A percentile compares a stretch with the other conserved stretches of the same genome.
These are phyloP conservation scores for Fusarium virguliforme DNA, from an alignment of 2,329 filamentous ascomycete genomes.

Conservation along the genomic window DNA sequence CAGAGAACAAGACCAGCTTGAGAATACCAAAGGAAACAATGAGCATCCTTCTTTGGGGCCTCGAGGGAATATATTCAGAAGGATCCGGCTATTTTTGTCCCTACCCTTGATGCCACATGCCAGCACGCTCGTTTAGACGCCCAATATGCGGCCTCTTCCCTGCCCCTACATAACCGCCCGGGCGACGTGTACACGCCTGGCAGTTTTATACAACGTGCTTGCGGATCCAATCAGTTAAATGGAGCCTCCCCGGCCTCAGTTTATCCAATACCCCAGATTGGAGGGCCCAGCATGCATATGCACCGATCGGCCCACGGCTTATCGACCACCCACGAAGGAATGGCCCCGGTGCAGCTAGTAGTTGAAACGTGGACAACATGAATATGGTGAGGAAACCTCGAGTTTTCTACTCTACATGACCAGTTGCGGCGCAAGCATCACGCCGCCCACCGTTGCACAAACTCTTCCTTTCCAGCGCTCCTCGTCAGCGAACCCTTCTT, in stretches of 20 bases:
- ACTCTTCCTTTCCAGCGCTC: constrained; percentile 66
- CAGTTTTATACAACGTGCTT: neutral
- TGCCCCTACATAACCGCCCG: constrained; percentile 1
- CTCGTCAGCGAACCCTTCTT: constrained; percentile 55
- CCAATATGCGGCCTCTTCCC: constrained; percentile 4
- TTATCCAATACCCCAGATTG: constrained; percentile 10
- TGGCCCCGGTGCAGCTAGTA: neutral
- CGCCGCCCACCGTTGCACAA: constrained; percentile 58
- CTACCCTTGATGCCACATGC: constrained; percentile 2
- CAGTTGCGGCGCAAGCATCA: neutral
- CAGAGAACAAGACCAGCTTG: neutral
- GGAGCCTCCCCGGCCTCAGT: neutral
- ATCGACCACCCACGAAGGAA: neutral
- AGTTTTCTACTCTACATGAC: neutral
- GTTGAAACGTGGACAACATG: neutral
- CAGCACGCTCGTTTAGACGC: neutral
- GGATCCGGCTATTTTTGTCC: neutral
- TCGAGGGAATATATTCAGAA: neutral
- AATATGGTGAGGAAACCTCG: too few relatives aligned
- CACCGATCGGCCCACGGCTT: neutral
- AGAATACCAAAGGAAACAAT: neutral
- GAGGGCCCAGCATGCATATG: neutral
- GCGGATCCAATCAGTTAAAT: neutral
- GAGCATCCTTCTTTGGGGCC: neutral
- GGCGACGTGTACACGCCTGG: neutral